Percentiles rank a stretch among this genome's conserved stretches.
These are phyloP conservation scores for Polyporus tsugae DNA, from an alignment of 1,284 basidiomycete species.

Conservation along the genomic window DNA sequence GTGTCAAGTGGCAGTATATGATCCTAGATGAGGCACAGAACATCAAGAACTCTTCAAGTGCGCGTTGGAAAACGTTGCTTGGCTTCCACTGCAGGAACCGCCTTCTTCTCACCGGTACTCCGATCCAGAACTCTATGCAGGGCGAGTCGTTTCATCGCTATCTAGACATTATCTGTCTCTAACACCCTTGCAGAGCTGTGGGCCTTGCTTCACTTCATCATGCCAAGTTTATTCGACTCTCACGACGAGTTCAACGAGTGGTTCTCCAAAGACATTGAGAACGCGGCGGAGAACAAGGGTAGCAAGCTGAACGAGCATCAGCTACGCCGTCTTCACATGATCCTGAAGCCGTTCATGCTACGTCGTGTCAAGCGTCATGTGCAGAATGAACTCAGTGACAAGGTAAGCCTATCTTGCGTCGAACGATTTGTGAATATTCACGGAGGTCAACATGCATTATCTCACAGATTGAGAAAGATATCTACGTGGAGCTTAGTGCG, in stretches of 20 bases:
- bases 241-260: slow-evolving; percentile 99
- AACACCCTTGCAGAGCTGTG: slow-evolving; percentile 82
- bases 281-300: slow-evolving; percentile 90
- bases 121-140: slow-evolving; percentile 99
- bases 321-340: slow-evolving; percentile 96
- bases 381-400: slow-evolving; percentile 99
- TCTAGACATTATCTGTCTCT: background rate
- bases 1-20: slow-evolving; percentile 99
- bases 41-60: slow-evolving; percentile 98
- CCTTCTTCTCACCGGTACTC: slow-evolving; percentile 95
- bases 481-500: slow-evolving; percentile 94
- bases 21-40: slow-evolving; percentile 99
- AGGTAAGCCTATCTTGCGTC: slow-evolving; percentile 59
- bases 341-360: slow-evolving; percentile 99
- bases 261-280: slow-evolving; percentile 99
- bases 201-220: slow-evolving; percentile 99
- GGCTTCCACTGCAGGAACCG: slow-evolving; percentile 98
- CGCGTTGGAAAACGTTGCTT: slow-evolving; percentile 97
- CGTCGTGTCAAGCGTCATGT: slow-evolving; percentile 98
- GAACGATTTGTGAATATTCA: background rate
- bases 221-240: slow-evolving; percentile 99
- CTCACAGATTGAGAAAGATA: slow-evolving; percentile 91
- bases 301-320: slow-evolving; percentile 96
- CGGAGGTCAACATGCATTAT: background rate
- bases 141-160: slow-evolving; percentile 56